Base-by-base conservation (phyloP, 73 alveolate species). In the Paraurostyla sp. region DNA sequence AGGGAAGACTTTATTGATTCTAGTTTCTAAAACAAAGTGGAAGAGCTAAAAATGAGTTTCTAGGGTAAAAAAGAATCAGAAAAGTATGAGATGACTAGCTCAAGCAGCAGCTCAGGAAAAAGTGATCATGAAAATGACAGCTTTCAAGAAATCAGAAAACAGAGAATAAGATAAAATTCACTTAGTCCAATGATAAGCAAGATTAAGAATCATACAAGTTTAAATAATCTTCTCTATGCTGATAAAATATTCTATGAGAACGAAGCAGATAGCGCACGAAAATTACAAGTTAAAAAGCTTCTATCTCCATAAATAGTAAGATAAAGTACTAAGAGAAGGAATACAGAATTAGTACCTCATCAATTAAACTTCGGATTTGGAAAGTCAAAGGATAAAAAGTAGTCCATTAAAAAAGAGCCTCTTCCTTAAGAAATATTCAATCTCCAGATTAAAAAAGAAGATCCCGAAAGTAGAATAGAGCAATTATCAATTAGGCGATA, bases 401-500 rank as follows among this genome's bases (percentile, higher is more conserved):
- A 29, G 46, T 15, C n/a, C 25, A 48, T 42, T 42, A 51, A 45
- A 27, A 73, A 48, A 73, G 71, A 51, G 51, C 50, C 52, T 6
- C 4, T 42, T 18, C 62, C 83, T 3, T 6, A 2, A 7, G 58
- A 41, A 40, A 32, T 80, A 32, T 33, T 49, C 68, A 57, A 58
- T 7, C 63, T 80, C 46, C 0, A 16, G 69, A 63, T 33, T 0
- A 27, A 20, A 25, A 62, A 63, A 45, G 85, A 83, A 0, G 85
- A 30, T 0, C 54, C 32, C 30, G 48, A 27, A 15, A 13, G 33
- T 45, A 73, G 33, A 43, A n/a, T 15, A 0, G 49, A 43, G 20
- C 7, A 25, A 7, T 30, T 45, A 18, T 46, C 59, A 22, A 49
- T 76, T n/a, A 75, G 94, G 43, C 20, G 88, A 46, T 7, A 38